Conservation (phyloP, 31 red algal species). For the Asparagopsis taxiformis region DNA sequence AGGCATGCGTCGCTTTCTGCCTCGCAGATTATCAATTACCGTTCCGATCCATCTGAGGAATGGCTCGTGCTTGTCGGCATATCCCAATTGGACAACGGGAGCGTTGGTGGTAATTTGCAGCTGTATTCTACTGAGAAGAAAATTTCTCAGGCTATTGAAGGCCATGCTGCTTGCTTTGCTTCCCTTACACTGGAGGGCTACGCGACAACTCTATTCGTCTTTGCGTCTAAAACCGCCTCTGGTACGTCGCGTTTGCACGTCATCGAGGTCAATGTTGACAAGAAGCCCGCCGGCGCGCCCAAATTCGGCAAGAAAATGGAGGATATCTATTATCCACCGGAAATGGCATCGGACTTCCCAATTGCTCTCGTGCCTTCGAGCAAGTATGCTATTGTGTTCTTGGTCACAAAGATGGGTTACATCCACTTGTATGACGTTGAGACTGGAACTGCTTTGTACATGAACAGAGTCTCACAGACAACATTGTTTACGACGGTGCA, state of each 20-base stretch:
- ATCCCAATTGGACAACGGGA: constrained; percentile 65
- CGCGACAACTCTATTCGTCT: constrained; percentile 85
- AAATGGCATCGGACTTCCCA: constrained; percentile 89
- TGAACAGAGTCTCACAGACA: constrained; percentile 92
- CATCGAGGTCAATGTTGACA: constrained; percentile 94
- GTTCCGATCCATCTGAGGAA: constrained; percentile 74
- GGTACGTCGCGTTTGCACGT: constrained; percentile 85
- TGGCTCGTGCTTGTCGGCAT: constrained; percentile 96
- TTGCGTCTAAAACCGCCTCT: constrained; percentile 91
- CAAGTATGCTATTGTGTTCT: constrained; percentile 80
- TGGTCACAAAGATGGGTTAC: constrained; percentile 98
- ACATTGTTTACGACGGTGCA: constrained; percentile 86
- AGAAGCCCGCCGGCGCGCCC: constrained; percentile 93
- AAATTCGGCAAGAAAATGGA: constrained; percentile 89
- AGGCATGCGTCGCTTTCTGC: constrained; percentile 79
- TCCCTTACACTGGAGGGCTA: constrained; percentile 73
- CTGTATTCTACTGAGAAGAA: constrained; percentile 91
- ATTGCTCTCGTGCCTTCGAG: constrained; percentile 85
- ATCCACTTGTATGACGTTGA: constrained; percentile 94
- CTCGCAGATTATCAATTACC: constrained; percentile 96
- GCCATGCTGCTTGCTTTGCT: constrained; percentile 94
- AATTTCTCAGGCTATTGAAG: constrained; percentile 96
- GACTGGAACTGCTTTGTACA: constrained; percentile 87
- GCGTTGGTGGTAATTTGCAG: constrained; percentile 91
- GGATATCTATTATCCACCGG: constrained; percentile 91